A percentile compares a stretch with the other conserved stretches of the same genome.
phyloP scores from a whole-genome alignment of 495 filamentous ascomycete species.

The Arthonia radiata region DNA sequence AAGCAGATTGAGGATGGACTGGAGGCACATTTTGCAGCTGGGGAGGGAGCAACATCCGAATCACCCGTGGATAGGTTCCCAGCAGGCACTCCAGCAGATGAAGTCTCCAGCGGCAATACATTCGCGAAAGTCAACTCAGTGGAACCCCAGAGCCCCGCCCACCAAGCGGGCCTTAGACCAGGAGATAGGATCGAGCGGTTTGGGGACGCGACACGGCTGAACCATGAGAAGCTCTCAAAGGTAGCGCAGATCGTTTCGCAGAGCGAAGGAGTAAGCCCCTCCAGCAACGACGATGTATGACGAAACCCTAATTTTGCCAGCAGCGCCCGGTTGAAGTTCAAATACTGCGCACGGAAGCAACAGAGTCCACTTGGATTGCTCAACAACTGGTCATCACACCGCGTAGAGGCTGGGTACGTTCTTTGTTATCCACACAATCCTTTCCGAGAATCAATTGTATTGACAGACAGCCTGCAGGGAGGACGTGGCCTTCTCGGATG shows the following conservation, averaged over 20 bases:
- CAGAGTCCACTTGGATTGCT: conserved; percentile 22
- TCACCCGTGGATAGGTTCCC: neutral
- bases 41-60: conserved; percentile 6
- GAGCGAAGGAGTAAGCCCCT: conserved; percentile 62
- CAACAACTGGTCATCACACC: conserved; percentile 48
- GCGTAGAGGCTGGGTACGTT: conserved; percentile 53
- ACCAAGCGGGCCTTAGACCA: conserved; percentile 50
- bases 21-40: conserved; percentile 46
- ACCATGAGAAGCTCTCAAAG: conserved; percentile 64
- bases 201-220: conserved; percentile 53
- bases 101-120: conserved; percentile 32
- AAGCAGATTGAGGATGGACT: conserved; percentile 51
- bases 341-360: conserved; percentile 27
- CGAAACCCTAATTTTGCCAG: conserved; percentile 4
- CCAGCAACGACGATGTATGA: conserved; percentile 2
- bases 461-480: too few relatives aligned
- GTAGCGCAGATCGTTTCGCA: conserved; percentile 65
- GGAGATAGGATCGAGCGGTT: conserved; percentile 74
- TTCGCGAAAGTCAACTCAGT: conserved; percentile 88
- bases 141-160: conserved; percentile 53
- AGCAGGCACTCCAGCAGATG: conserved; percentile 8
- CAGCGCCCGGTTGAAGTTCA: conserved; percentile 47
- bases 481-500: conserved; percentile 73
- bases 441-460: too few relatives aligned
- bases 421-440: too few relatives aligned